Conservation (phyloP, 2,329 filamentous ascomycete genomes). For the Orbilia quercus region DNA sequence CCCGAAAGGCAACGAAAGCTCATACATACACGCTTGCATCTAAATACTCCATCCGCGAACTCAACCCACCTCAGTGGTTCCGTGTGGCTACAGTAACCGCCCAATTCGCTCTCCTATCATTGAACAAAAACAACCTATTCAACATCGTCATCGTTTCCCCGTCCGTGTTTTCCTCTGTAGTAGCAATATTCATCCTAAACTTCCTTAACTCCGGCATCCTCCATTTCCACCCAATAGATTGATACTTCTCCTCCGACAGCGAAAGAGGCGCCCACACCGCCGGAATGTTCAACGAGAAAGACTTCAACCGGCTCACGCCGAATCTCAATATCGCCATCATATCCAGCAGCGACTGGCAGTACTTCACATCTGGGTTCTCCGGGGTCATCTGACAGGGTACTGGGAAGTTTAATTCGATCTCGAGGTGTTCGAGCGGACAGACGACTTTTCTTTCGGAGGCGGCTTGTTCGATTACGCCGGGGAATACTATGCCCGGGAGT, state of each 20-base stretch:
- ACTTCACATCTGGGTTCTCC: neutral
- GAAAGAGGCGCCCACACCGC: no score
- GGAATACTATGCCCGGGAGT: neutral
- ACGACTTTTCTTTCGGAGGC: neutral
- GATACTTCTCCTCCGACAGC: no score
- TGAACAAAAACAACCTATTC: neutral
- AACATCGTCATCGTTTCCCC: neutral
- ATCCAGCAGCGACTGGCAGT: neutral
- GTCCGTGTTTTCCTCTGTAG: no score
- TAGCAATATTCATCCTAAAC: no score
- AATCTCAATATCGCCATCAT: conserved; percentile 2
- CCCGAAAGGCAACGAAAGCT: no score
- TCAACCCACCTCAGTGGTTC: no score
- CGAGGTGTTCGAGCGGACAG: conserved; percentile 12
- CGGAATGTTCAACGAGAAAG: neutral
- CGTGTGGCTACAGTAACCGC: no score
- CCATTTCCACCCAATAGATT: no score
- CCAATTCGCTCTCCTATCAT: no score
- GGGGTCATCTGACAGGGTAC: no score
- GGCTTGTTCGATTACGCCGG: neutral
- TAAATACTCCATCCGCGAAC: no score
- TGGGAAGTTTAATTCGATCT: neutral
- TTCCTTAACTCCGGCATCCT: neutral
- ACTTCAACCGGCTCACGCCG: neutral
- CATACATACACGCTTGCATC: no score